phyloP scores from a whole-genome alignment of 1,284 basidiomycete species.

The Xerocomus tenax region DNA sequence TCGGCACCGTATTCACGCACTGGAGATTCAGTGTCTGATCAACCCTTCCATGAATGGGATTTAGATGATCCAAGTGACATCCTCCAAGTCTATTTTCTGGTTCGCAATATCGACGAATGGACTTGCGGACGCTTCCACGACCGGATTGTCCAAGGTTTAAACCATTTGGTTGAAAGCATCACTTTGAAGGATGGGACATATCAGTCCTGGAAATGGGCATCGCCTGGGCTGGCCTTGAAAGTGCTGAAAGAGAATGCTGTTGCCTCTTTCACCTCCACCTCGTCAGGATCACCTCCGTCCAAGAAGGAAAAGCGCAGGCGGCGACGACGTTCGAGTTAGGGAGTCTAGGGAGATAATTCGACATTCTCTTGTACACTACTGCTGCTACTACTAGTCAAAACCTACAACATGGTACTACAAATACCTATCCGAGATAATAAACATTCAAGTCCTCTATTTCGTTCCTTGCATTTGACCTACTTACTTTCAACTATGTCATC shows the following conservation, averaged over 20 bases:
- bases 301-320: slow-evolving; percentile 28
- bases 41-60: slow-evolving; percentile 43
- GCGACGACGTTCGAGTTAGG: slow-evolving; percentile 26
- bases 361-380: neutral
- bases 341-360: neutral
- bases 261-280: slow-evolving; percentile 23
- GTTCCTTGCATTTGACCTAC: too few relatives aligned
- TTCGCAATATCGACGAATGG: slow-evolving; percentile 49
- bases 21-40: slow-evolving; percentile 16
- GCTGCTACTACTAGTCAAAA: neutral
- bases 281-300: slow-evolving; percentile 23
- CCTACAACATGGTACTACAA: too few relatives aligned
- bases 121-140: slow-evolving; percentile 38
- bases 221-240: slow-evolving; percentile 18
- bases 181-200: slow-evolving; percentile 29
- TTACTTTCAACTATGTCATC: too few relatives aligned
- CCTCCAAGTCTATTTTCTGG: slow-evolving; percentile 44
- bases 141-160: slow-evolving; percentile 35
- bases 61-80: slow-evolving; percentile 40
- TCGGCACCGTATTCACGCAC: slow-evolving; percentile 41
- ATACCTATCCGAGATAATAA: too few relatives aligned
- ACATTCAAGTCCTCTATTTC: too few relatives aligned
- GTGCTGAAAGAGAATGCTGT: slow-evolving; percentile 31
- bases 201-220: slow-evolving; percentile 42
- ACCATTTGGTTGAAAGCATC: slow-evolving; percentile 32